Base-by-base conservation (phyloP, 2,329 filamentous ascomycete genomes). In the Amesomyces nigricolor region DNA sequence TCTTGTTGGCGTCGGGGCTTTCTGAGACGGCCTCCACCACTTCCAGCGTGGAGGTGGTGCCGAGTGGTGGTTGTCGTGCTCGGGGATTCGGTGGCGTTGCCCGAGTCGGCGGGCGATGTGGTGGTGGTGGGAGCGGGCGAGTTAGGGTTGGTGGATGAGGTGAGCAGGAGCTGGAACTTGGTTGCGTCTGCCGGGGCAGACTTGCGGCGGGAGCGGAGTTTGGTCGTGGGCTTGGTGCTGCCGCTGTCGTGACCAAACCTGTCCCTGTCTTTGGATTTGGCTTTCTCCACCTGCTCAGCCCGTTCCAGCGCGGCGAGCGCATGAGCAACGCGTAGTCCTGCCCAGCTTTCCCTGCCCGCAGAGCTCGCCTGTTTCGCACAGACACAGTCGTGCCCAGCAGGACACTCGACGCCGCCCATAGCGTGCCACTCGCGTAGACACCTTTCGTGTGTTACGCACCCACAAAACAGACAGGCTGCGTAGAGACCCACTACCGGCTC, bases 361-460 rank as follows among this genome's bases (percentile, higher is more conserved):
- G 72, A 75, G 54, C 72, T 73, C 1, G 82, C 81, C 59, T 84
- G 78, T 13, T 78, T 73, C 0, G 78, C 73, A 62, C 83, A 87
- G 56, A 80, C 73, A 63, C 83, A 87, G 64, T 86, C 83, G 63
- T 86, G 83, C 1, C 82, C 83, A 0, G 81, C 82, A 0, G 83
- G 81, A 54, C 83, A 87, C 46, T 77, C 68, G 1, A 70, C 76
- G 66, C 83, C 80, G 19, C 79, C 79, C 5, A 75, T 74, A 6
- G 72, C 75, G 61, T 82, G 79, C 80, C 81, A 84, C 63, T 82
- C 79, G 2, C 74, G 75, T 14, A 83, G 72, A 59, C 83, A 87
- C 8, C 71, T 67, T 45, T 83, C 78, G 66, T 87, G 83, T 50
- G 75, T 77, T 7, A 78, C 78, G 61, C 83, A 87, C 11, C 83